These are phyloP conservation scores for Trypanosoma cruzi DNA, from an alignment of 208 protist species.

Conservation along the genomic window DNA sequence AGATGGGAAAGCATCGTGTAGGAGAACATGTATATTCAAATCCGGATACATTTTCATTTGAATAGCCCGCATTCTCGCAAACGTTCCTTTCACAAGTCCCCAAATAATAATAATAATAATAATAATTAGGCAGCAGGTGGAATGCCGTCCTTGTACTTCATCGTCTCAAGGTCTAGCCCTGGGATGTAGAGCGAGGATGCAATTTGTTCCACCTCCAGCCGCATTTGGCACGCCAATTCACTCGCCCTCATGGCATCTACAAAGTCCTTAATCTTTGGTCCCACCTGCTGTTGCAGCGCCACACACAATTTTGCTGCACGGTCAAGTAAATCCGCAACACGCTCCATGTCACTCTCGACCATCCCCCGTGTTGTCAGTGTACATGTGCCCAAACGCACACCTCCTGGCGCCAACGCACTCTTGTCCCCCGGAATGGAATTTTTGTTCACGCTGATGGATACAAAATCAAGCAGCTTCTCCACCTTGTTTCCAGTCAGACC, in stretches of 20 bases:
- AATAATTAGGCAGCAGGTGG: constrained; percentile 21
- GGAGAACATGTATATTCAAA: too few relatives aligned
- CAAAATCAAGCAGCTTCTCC: constrained; percentile 94
- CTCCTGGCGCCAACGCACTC: constrained; percentile 92
- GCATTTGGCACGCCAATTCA: constrained; percentile 52
- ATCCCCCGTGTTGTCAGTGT: constrained; percentile 97
- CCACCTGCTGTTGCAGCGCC: constrained; percentile 59
- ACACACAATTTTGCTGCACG: constrained; percentile 80
- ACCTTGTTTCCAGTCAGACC: constrained; percentile 96
- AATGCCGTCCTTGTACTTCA: constrained; percentile 81
- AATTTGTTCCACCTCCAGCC: constrained; percentile 84
- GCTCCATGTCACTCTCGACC: constrained; percentile 89
- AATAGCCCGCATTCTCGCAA: too few relatives aligned
- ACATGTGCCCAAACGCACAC: constrained; percentile 95
- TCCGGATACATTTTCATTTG: too few relatives aligned
- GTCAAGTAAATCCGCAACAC: constrained; percentile 92
- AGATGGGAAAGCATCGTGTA: too few relatives aligned
- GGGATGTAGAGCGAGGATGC: constrained; percentile 89
- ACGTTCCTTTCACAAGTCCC: background rate
- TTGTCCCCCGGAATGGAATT: constrained; percentile 97
- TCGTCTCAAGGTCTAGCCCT: constrained; percentile 60
- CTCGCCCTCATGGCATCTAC: constrained; percentile 43
- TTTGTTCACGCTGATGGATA: constrained; percentile 97
- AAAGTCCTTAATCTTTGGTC: constrained; percentile 83
- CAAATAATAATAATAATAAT: constrained; percentile 2